Evolutionary conservation across 208 protist species (phyloP).

Genomic region (Trichomonas gallinae): DNA sequence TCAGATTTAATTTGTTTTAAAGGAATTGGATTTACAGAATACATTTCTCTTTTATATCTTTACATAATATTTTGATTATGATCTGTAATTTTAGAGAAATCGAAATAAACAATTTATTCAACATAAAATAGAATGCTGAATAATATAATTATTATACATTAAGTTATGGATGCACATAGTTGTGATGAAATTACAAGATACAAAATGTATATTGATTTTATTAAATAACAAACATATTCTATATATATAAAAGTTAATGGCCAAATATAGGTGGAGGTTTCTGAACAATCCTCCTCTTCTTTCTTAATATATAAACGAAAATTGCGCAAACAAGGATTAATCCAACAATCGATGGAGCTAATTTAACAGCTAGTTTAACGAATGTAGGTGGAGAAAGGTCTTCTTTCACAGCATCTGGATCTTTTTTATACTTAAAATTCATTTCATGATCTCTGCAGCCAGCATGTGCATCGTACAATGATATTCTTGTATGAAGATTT

Average conservation of each 20-base stretch:
- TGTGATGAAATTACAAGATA: too few relatives aligned
- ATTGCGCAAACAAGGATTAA: neutral
- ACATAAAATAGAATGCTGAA: too few relatives aligned
- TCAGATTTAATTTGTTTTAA: too few relatives aligned
- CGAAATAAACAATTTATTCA: too few relatives aligned
- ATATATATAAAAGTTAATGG: neutral
- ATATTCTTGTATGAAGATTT: neutral
- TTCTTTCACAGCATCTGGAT: neutral
- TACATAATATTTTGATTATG: too few relatives aligned
- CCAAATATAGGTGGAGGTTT: neutral
- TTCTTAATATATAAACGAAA: neutral
- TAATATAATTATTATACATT: too few relatives aligned
- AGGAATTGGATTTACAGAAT: too few relatives aligned
- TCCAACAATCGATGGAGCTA: neutral
- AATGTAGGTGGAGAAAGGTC: neutral
- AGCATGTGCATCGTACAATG: neutral
- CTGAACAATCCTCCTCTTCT: neutral
- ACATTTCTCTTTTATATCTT: too few relatives aligned
- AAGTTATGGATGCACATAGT: too few relatives aligned
- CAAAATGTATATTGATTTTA: neutral
- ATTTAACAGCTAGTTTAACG: neutral
- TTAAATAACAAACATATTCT: neutral
- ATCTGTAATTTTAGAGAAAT: too few relatives aligned
- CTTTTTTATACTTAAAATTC: neutral
- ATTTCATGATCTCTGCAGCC: neutral